Evolutionary conservation across 108 stramenopile genomes (phyloP).

Genomic region (Mayamaea pseudoterrestris): DNA sequence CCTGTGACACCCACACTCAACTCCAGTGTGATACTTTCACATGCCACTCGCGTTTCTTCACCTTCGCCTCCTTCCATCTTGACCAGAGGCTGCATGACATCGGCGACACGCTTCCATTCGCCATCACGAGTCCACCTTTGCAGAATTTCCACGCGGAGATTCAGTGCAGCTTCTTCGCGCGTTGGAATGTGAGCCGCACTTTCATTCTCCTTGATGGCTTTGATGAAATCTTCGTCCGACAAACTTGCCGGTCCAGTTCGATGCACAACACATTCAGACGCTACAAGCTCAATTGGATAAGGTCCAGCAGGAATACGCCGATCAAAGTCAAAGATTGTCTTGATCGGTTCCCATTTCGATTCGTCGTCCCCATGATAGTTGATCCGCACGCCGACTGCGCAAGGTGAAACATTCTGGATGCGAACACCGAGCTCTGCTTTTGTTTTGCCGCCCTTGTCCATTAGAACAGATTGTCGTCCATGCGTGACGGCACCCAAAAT

Average conservation of each 20-base stretch:
- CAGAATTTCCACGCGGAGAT: slow-evolving; percentile 50
- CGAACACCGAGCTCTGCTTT: slow-evolving; percentile 40
- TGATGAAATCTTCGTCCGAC: slow-evolving; percentile 28
- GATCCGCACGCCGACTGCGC: slow-evolving; percentile 57
- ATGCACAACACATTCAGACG: slow-evolving; percentile 63
- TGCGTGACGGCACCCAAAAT: slow-evolving; percentile 67
- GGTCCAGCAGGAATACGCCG: slow-evolving; percentile 84
- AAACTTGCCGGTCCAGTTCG: slow-evolving; percentile 12
- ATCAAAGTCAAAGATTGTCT: slow-evolving; percentile 82
- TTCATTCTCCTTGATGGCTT: slow-evolving; percentile 43
- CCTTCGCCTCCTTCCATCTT: slow-evolving; percentile 36
- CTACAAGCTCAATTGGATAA: slow-evolving; percentile 58
- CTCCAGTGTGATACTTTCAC: slow-evolving; percentile 54
- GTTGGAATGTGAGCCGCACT: slow-evolving; percentile 55
- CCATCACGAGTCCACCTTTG: slow-evolving; percentile 59
- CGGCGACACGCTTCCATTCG: slow-evolving; percentile 57
- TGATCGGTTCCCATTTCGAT: slow-evolving; percentile 53
- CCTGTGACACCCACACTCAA: slow-evolving; percentile 54
- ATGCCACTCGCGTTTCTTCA: slow-evolving; percentile 43
- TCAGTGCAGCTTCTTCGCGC: slow-evolving; percentile 66
- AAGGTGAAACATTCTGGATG: slow-evolving; percentile 61
- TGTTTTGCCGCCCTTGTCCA: slow-evolving; percentile 40
- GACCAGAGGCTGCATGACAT: slow-evolving; percentile 46
- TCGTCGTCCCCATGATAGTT: slow-evolving; percentile 51
- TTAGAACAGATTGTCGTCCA: slow-evolving; percentile 31